A percentile compares a stretch with the other conserved stretches of the same genome.
Conservation (phyloP, 495 filamentous ascomycete species). For the Trichoderma erinaceum region DNA sequence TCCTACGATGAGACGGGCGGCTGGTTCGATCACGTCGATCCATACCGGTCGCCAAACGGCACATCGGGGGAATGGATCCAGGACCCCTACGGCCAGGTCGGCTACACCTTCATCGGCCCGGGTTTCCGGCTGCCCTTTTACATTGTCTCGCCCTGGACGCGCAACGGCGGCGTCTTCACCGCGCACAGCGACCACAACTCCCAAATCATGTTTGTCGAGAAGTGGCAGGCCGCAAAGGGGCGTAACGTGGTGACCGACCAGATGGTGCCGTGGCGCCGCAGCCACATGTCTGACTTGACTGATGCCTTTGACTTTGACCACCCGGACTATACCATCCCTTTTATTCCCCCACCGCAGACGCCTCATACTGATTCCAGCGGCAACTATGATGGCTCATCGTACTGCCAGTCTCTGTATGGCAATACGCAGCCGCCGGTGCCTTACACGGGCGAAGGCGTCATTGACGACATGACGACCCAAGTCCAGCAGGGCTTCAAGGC, state of each 20-base stretch:
- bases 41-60: conserved; percentile 45
- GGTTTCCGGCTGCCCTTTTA: conserved; percentile 50
- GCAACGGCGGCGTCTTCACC: conserved; percentile 49
- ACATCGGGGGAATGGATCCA: conserved; percentile 52
- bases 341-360: conserved; percentile 26
- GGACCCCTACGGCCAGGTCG: conserved; percentile 43
- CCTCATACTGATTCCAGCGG: conserved; percentile 27
- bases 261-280: conserved; percentile 47
- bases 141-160: conserved; percentile 53
- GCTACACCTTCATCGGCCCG: conserved; percentile 46
- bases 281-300: conserved; percentile 50
- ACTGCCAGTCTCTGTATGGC: conserved; percentile 36
- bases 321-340: conserved; percentile 43
- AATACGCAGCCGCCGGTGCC: conserved; percentile 40
- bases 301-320: conserved; percentile 48
- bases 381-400: conserved; percentile 37
- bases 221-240: conserved; percentile 47
- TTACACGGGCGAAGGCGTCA: conserved; percentile 31
- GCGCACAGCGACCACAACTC: conserved; percentile 53
- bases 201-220: conserved; percentile 50
- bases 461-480: conserved; percentile 19
- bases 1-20: conserved; percentile 53
- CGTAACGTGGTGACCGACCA: conserved; percentile 41
- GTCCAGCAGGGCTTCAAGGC: conserved; percentile 47
- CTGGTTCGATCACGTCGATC: conserved; percentile 49